A percentile compares a stretch with the other conserved stretches of the same genome.
These are phyloP conservation scores for Filosporella fistucella DNA, from an alignment of 495 filamentous ascomycete species.

Conservation along the genomic window DNA sequence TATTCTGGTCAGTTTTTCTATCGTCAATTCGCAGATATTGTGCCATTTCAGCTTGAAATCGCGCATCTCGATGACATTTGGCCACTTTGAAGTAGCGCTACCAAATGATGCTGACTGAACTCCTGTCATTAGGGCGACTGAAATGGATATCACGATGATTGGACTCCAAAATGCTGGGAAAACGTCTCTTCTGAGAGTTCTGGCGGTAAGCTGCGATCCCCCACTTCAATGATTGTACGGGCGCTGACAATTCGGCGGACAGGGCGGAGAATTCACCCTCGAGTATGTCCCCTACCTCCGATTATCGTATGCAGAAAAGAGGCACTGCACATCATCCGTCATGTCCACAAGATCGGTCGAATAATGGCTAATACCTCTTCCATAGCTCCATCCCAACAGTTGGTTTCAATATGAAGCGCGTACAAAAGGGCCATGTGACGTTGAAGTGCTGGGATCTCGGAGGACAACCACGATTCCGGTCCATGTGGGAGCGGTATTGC, in stretches of 20 bases:
- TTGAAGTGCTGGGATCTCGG: constrained; percentile 99
- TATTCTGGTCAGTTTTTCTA: constrained; percentile 95
- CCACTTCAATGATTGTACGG: background rate
- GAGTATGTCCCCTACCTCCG: constrained; percentile 67
- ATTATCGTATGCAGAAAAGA: background rate
- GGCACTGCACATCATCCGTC: too few species aligned
- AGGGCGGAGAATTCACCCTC: constrained; percentile 98
- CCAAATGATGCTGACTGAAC: background rate
- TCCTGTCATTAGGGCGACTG: constrained; percentile 68
- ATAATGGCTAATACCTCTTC: constrained; percentile 20
- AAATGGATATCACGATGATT: constrained; percentile 99
- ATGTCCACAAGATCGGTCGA: background rate
- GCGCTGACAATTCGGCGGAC: constrained; percentile 29
- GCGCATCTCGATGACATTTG: background rate
- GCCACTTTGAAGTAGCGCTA: background rate
- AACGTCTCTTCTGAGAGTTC: constrained; percentile 86
- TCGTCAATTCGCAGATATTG: too few species aligned
- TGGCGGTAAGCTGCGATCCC: constrained; percentile 96
- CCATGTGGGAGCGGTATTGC: constrained; percentile 99
- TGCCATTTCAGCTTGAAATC: background rate
- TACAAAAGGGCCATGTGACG: constrained; percentile 97
- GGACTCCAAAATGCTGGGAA: constrained; percentile 98
- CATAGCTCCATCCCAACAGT: constrained; percentile 95
- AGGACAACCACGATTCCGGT: constrained; percentile 92
- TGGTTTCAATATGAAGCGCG: constrained; percentile 98